Base-by-base conservation (phyloP, 805 yeast species). In the Ogataea siamensis region DNA sequence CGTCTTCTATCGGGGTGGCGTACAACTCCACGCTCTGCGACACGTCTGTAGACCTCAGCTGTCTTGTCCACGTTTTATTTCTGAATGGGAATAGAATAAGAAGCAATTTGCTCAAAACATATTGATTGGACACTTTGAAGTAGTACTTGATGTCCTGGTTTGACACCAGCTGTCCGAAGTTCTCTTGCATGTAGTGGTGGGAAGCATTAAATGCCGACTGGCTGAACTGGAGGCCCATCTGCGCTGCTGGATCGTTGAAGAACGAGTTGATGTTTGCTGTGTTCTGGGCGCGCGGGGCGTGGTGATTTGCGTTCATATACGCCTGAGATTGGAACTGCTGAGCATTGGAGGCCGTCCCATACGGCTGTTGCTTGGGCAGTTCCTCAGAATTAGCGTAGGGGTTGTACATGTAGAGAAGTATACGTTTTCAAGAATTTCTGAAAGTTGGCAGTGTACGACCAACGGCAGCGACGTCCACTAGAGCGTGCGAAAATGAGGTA, bases 41-140 rank as follows among this genome's bases (percentile, higher is more conserved):
- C 15, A 58, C 62, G 28, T 64, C 63, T 5, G 65, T 48, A 14
- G 57, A 49, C 29, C 67, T 57, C 30, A 53, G 56, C 33, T 68
- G 58, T 45, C 97, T 71, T 24, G 78, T 77, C 96, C 98, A 88
- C 37, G 82, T 84, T 54, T 76, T 78, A 57, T 87, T 87, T 43
- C 77, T 68, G 71, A 85, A 93, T 0, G 99, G 99, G 60, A 88
- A 80, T 21, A 93, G 56, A 16, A 94, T 80, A 45, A 89, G 70
- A 19, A 71, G 58, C 17, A 93, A 61, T 58, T 93, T 93, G 23
- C 70, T 70, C 44, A 83, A 57, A 10, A 93, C 99, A 55, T 91
- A 94, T 5, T 79, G 68, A 60, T 91, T 94, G 32, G 95, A 83
- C 13, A 93, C 96, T 62, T 86, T 87, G 70, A 93, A 94, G 63